phyloP scores from a whole-genome alignment of 345 rosid species.

The Brassica incana region DNA sequence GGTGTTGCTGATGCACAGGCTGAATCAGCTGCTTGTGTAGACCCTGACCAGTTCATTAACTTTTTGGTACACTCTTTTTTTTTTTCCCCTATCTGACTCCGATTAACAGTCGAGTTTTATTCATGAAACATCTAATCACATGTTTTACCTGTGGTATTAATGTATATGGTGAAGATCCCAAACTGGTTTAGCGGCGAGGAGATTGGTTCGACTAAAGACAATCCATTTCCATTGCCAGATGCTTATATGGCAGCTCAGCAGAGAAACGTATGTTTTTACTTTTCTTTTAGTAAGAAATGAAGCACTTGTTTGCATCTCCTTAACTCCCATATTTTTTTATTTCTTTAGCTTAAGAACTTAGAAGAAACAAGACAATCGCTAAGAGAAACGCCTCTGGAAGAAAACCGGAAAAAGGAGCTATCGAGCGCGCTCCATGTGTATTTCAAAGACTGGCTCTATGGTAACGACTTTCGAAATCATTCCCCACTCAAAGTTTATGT shows the following conservation, averaged over 20 bases:
- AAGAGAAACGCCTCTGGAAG: conserved; percentile 82
- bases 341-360: conserved; percentile 66
- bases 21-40: conserved; percentile 75
- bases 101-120: conserved; percentile 4
- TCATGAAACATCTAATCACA: conserved; percentile 8
- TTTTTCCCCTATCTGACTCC: not conserved
- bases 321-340: not conserved
- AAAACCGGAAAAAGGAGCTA: conserved; percentile 79
- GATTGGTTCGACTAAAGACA: conserved; percentile 69
- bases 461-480: conserved; percentile 42
- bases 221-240: conserved; percentile 86
- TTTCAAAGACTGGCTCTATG: conserved; percentile 98
- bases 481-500: not conserved
- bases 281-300: not conserved
- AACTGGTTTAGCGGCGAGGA: conserved; percentile 83
- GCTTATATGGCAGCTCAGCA: conserved; percentile 68
- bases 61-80: conserved; percentile 63
- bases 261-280: conserved; percentile 61
- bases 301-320: not conserved
- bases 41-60: conserved; percentile 90
- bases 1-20: conserved; percentile 94
- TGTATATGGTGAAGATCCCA: conserved; percentile 65
- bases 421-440: conserved; percentile 84
- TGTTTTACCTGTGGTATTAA: conserved; percentile 14
- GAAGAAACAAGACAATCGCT: conserved; percentile 72